These are phyloP conservation scores for Phytopythium cucurbitacearum DNA, from an alignment of 352 stramenopile genomes.

Conservation along the genomic window DNA sequence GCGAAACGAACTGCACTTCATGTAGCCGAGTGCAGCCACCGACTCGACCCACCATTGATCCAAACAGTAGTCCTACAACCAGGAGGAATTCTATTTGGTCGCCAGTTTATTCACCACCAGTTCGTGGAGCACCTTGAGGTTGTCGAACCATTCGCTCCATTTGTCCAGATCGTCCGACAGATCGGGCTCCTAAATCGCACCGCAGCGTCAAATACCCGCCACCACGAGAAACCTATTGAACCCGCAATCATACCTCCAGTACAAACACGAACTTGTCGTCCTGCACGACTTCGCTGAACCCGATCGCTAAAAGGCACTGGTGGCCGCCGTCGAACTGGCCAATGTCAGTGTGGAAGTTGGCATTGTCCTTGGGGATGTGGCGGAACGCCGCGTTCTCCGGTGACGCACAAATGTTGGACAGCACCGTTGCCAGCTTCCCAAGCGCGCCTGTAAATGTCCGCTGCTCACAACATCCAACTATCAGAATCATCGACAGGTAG, in stretches of 20 bases:
- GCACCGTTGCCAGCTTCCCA: slow-evolving; percentile 43
- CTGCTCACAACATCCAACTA: slow-evolving; percentile 9
- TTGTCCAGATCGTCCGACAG: slow-evolving; percentile 66
- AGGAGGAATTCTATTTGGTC: neutral
- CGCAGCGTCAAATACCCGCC: neutral
- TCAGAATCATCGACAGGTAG: no score
- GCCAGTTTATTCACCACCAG: slow-evolving; percentile 33
- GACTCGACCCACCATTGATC: no score
- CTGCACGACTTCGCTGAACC: slow-evolving; percentile 58
- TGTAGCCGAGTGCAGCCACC: slow-evolving; percentile 16
- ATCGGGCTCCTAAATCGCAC: slow-evolving; percentile 53
- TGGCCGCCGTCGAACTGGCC: slow-evolving; percentile 58
- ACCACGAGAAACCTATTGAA: neutral
- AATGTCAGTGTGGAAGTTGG: slow-evolving; percentile 61
- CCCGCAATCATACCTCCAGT: slow-evolving; percentile 38
- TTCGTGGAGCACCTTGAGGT: slow-evolving; percentile 59
- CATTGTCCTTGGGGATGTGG: slow-evolving; percentile 71
- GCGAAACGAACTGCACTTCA: slow-evolving; percentile 51
- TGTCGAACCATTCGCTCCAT: slow-evolving; percentile 82
- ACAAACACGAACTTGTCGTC: slow-evolving; percentile 55
- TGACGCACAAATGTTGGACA: slow-evolving; percentile 63
- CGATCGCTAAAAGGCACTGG: slow-evolving; percentile 62
- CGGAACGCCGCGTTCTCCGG: slow-evolving; percentile 70
- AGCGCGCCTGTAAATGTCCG: slow-evolving; percentile 27
- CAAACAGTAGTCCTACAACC: neutral